Base-by-base conservation (phyloP, 1,284 basidiomycete genomes). In the Neonothopanus nambi region DNA sequence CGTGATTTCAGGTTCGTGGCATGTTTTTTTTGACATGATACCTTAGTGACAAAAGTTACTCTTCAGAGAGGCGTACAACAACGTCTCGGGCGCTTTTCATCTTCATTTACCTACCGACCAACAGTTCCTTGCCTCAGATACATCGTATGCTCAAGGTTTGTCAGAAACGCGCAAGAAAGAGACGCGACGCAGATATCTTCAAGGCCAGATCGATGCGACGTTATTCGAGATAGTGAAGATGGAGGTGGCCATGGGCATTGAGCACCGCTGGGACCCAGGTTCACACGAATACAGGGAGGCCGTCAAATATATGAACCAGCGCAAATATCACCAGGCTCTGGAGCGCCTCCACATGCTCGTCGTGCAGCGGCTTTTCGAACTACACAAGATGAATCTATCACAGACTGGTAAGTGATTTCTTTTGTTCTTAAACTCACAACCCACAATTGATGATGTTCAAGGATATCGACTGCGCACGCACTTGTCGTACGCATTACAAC, bases 381-480 rank as follows among this genome's bases (percentile, higher is more conserved):
- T 67, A 4, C 41, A 54, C 3, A 64, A 65, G 48, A 36, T 61
- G 1, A 58, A 65, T 48, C 42, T 53, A 24, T 54, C 52, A n/a
- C 46, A 54, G 15, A 54, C 52, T 24, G 52, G 52, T 54, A 48
- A 17, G 26, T 44, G 8, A 1, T 23, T 2, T 12, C 42, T 5
- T 7, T 38, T 4, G 1, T 39, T 21, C 28, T 41, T n/a, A n/a
- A n/a, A n/a, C n/a, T 5, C 12, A 24, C 9, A 12, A 13, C 21
- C n/a, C 20, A 12, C 36, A 3, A 15, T 5, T 15, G 15, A 23
- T 3, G 8, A 17, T 20, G 30, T 42, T 12, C 48, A 45, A 69
- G 67, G 63, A 2, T 68, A 70, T 43, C 65, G 65, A 47, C 49
- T 67, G 41, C 56, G 60, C 2, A 60, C 59, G 23, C 65, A 70